Conservation (phyloP, 805 yeast species). For the Metschnikowia anglica region DNA sequence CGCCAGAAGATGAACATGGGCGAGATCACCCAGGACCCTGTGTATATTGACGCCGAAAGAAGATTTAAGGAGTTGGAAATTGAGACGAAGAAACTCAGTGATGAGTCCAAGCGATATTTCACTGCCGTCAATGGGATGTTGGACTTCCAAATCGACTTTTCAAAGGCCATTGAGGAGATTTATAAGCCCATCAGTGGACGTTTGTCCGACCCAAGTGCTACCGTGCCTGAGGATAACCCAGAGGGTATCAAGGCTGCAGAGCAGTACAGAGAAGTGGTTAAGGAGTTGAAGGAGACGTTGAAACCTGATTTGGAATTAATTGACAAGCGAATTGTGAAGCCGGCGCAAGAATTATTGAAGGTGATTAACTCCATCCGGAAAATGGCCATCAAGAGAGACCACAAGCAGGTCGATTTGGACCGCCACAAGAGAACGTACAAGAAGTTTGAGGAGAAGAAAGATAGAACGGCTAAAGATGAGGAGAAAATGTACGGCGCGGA, state of each 20-base stretch:
- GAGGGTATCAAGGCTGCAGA: constrained; percentile 95
- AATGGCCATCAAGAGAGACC: constrained; percentile 94
- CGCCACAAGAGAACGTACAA: constrained; percentile 69
- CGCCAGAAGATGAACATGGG: constrained; percentile 91
- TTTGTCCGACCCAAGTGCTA: constrained; percentile 81
- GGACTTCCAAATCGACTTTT: constrained; percentile 88
- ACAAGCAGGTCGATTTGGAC: constrained; percentile 91
- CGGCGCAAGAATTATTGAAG: constrained; percentile 85
- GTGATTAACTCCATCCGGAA: constrained; percentile 82
- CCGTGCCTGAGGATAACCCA: constrained; percentile 90
- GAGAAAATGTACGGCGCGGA: constrained; percentile 86
- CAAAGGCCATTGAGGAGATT: constrained; percentile 93
- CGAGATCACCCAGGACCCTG: constrained; percentile 63
- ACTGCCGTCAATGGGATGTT: constrained; percentile 92
- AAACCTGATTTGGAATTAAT: constrained; percentile 93
- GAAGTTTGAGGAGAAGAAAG: constrained; percentile 79
- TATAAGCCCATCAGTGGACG: constrained; percentile 95
- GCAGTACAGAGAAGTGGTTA: constrained; percentile 84
- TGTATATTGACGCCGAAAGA: constrained; percentile 93
- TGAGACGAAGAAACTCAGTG: constrained; percentile 85
- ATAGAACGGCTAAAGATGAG: constrained; percentile 84
- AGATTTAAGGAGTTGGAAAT: constrained; percentile 88
- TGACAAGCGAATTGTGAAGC: constrained; percentile 83
- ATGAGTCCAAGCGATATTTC: constrained; percentile 87
- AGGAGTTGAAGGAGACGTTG: constrained; percentile 78